Percentiles rank a stretch among this genome's conserved stretches.
Conservation (phyloP, 495 filamentous ascomycete genomes). For the Pyronema omphalodes region DNA sequence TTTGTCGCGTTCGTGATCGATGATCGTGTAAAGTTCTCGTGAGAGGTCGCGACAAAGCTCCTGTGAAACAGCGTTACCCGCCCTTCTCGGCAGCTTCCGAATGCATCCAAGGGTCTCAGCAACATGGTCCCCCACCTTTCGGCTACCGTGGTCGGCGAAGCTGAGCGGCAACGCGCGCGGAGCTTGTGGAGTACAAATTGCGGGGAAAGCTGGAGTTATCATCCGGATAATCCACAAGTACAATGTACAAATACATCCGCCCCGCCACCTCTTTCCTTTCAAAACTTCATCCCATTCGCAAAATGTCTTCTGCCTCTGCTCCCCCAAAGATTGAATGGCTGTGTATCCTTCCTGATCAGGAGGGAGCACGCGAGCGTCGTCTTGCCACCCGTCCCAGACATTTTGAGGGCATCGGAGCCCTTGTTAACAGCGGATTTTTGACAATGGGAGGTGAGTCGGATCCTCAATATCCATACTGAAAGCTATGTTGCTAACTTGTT, state of each 20-base stretch:
- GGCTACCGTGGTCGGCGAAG: not conserved
- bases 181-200: not conserved
- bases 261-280: not conserved
- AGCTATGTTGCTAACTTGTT: not conserved
- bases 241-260: conserved; percentile 2
- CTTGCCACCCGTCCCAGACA: conserved; percentile 52
- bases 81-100: not conserved
- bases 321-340: conserved; percentile 59
- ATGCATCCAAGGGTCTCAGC: not conserved
- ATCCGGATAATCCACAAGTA: too few species aligned
- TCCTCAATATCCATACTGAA: not conserved
- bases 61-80: not conserved
- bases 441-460: conserved; percentile 38
- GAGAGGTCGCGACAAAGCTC: not conserved
- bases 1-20: not conserved
- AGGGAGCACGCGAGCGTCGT: conserved; percentile 44
- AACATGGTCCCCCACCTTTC: not conserved
- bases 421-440: conserved; percentile 30
- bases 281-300: not conserved
- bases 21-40: not conserved
- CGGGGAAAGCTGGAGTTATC: too few species aligned
- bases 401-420: conserved; percentile 32
- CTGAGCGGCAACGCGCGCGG: not conserved
- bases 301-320: conserved; percentile 8
- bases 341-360: conserved; percentile 63